Conservation (phyloP, 345 rosid genomes). For the Populus alba region DNA sequence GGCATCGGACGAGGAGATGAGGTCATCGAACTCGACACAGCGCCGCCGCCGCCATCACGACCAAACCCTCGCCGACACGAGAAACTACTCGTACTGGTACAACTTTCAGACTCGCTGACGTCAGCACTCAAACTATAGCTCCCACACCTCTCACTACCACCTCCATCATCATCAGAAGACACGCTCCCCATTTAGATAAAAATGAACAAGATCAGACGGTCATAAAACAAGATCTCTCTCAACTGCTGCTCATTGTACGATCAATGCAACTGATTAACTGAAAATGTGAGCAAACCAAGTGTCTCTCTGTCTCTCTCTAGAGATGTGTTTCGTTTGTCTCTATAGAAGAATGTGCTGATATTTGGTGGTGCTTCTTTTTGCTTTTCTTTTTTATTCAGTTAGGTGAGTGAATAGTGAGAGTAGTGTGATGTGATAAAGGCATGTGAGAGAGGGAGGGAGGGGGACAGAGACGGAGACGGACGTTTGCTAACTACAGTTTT, state of each 20-base stretch:
- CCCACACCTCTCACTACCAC: slow-evolving; percentile 77
- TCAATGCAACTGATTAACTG: background rate
- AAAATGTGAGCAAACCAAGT: background rate
- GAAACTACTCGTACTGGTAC: slow-evolving; percentile 63
- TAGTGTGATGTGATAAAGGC: background rate
- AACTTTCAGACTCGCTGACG: slow-evolving; percentile 92
- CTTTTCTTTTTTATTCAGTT: background rate
- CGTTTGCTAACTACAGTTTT: background rate
- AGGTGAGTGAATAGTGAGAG: background rate
- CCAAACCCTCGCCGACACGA: slow-evolving; percentile 45
- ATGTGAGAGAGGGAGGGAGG: background rate
- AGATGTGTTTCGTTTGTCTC: background rate
- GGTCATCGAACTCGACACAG: slow-evolving; percentile 59
- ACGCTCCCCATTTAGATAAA: slow-evolving; percentile 49
- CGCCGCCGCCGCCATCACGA: slow-evolving; percentile 39
- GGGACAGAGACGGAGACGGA: slow-evolving; percentile 6
- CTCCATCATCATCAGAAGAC: slow-evolving; percentile 57
- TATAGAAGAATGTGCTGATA: background rate
- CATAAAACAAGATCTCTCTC: slow-evolving; percentile 4
- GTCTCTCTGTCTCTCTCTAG: background rate
- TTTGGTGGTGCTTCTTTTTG: background rate
- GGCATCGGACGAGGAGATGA: slow-evolving; percentile 52
- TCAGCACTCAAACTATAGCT: slow-evolving; percentile 96
- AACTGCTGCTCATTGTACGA: background rate
- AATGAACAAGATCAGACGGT: background rate